Percentiles rank a stretch among this genome's conserved stretches.
Conservation (phyloP, 2,329 filamentous ascomycete species). For the Trichoderma lentiforme region DNA sequence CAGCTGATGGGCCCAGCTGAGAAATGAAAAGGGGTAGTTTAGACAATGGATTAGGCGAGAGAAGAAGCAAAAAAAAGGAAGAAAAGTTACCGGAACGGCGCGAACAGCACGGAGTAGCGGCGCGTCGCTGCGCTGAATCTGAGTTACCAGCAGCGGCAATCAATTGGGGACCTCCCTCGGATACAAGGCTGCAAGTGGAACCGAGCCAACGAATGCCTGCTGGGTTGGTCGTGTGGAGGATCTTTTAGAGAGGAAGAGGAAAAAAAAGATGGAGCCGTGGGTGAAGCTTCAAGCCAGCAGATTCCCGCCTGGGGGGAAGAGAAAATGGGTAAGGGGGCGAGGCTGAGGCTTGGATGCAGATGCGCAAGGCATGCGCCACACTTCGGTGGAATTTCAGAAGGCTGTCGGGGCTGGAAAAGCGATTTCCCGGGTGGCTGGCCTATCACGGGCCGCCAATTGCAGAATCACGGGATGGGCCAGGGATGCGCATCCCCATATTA, state of each 20-base stretch:
- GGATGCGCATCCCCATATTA: slow-evolving; percentile 12
- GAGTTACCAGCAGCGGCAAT: neutral
- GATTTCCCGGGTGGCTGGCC: neutral
- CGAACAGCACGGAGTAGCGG: neutral
- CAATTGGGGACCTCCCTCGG: neutral
- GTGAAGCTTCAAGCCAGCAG: neutral
- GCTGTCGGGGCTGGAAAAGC: neutral
- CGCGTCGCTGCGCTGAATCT: neutral
- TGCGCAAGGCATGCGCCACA: slow-evolving; percentile 9
- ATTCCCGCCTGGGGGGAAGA: neutral
- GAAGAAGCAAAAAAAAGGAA: neutral
- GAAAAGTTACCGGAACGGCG: neutral
- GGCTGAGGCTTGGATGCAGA: neutral
- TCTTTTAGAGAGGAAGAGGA: neutral
- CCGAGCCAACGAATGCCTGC: neutral
- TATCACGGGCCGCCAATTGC: neutral
- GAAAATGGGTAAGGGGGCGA: neutral
- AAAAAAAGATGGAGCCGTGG: slow-evolving; percentile 1
- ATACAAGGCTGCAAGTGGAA: slow-evolving; percentile 1
- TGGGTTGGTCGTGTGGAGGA: neutral
- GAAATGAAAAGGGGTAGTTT: neutral
- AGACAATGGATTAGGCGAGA: neutral
- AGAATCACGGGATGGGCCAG: slow-evolving; percentile 10
- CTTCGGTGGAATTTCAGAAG: neutral
- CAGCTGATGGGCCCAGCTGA: neutral